Evolutionary conservation across 768 basidiomycete genomes (phyloP), one percentile per base, ranked within the genome.

Genomic region (Auricularia sp.): DNA sequence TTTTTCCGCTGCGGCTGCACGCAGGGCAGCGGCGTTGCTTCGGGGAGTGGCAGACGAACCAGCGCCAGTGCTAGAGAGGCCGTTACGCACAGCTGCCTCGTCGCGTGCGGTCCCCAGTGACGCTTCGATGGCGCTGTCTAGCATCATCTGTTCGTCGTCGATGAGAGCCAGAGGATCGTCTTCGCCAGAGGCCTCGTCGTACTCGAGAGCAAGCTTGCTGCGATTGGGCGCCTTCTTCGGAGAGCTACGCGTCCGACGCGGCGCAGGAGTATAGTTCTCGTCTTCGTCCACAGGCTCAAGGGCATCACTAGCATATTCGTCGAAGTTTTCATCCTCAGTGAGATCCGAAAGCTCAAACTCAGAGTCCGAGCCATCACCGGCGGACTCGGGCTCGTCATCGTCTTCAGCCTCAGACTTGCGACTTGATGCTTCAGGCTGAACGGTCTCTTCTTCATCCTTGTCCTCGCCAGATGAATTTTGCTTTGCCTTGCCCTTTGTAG

Each of bases 1-100:
- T 51, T 81, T 80, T 69, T 87, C 86, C 23, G 82, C 82, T 3
- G 83, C 85, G 12, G 78, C 79, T 21, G 83, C 83, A 59, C 79
- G 78, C 35, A 76, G 68, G 36, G 77, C 73, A 10, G 81, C 81
- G 36, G 72, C 76, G 16, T 75, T 67, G 68, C 76, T 78, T 21
- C 53, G 63, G 42, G 43, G 51, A 21, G 29, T 36, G n/a, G 58
- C 35, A 21, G 63, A 63, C 51, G 78, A 73, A 54, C 77, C 77
- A 35, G 68, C 62, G 34, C 65, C 64, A 2, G 72, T 71, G 67
- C 69, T 65, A 29, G 79, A 74, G 18, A 70, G 75, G 18, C 73
- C 77, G 42, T 71, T 71, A 61, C 64, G 71, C 64, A 69, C 66
- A 64, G 68, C 73, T 66, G 36, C 64, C 67, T 71, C 68, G 11